Evolutionary conservation across 2,329 filamentous ascomycete species (phyloP).

Genomic region (Hypoxylon sp.): DNA sequence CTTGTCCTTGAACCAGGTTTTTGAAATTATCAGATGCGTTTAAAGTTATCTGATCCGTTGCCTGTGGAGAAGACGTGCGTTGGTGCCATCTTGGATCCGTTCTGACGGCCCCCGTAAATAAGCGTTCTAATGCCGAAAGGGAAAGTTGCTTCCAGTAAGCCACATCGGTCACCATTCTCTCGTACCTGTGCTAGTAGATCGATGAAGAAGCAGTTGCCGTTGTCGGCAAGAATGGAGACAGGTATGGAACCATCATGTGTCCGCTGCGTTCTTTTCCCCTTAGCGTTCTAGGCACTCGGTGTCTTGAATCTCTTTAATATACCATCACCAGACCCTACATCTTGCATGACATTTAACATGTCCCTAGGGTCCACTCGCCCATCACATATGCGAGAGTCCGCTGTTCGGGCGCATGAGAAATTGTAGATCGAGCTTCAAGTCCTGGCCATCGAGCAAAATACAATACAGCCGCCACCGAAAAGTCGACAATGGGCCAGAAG

Average conservation of each 20-base stretch:
- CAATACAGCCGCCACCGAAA: constrained; percentile 9
- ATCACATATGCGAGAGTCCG: constrained; percentile 23
- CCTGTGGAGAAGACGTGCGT: constrained; percentile 42
- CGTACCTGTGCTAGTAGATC: constrained; percentile 34
- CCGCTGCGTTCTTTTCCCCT: constrained; percentile 31
- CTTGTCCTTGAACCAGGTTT: constrained; percentile 37
- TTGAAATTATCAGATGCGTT: constrained; percentile 52
- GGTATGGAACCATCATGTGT: constrained; percentile 39
- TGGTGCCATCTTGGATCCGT: constrained; percentile 46
- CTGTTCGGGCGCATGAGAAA: constrained; percentile 22
- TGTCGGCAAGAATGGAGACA: constrained; percentile 47
- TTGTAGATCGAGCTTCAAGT: constrained; percentile 24
- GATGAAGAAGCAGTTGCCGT: constrained; percentile 38
- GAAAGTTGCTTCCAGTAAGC: constrained; percentile 43
- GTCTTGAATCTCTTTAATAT: constrained; percentile 22
- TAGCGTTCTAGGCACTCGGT: constrained; percentile 32
- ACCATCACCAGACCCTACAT: constrained; percentile 32
- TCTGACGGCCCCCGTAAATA: constrained; percentile 35
- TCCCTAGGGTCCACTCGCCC: constrained; percentile 13
- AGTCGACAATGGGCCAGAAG: constrained; percentile 35
- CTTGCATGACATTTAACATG: constrained; percentile 23
- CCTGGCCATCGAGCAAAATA: constrained; percentile 6
- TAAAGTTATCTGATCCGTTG: constrained; percentile 55
- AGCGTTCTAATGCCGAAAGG: constrained; percentile 42
- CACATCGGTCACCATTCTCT: constrained; percentile 25